Base-by-base conservation (phyloP, 371 early-diverging fungal genomes). In the Apophysomyces trapeziformis region DNA sequence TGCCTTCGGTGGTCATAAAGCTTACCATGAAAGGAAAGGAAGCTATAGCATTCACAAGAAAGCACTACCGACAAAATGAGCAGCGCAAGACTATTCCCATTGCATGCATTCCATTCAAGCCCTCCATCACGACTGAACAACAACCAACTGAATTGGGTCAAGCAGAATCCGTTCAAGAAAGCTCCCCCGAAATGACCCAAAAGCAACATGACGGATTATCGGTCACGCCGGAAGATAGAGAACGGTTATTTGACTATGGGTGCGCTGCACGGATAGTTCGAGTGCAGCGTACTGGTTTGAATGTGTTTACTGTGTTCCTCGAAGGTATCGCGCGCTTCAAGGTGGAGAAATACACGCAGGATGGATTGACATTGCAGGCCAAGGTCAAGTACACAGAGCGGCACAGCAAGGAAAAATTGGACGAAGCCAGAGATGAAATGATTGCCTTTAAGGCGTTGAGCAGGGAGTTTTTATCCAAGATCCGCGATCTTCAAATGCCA, bases 401-500 rank as follows among this genome's bases (percentile, higher is more conserved):
- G 35, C 16, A 74, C n/a, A 68, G 76, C 67, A 78, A 80, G 44
- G 69, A 82, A 7, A 87, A 85, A 65, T 62, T 81, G 44, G 73
- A 82, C 35, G 87, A 86, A 39, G 18, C 57, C 1, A 45, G 46
- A 13, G 61, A 67, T 14, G 72, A 80, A 26, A 74, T 83, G 38
- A 71, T 84, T 18, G 79, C 74, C 35, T 82, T 91, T 57, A 79
- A 86, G 21, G 72, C 87, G 8, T 76, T 85, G 21, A 82, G 85
- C n/a, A 81, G 85, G 14, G 87, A 80, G 45, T 83, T 88, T 67
- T 69, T 85, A 5, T 54, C 72, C 26, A 77, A 83, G 39, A 84
- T 92, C 66, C 82, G 89, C 32, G 87, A 89, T n/a, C 80, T 95
- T 18, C 88, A 90, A 26, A 57, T 89, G 38, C 87, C 90, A 4